A percentile compares a stretch with the other conserved stretches of the same genome.
Evolutionary conservation across 2,329 filamentous ascomycete species (phyloP).

Genomic region (Fusarium begoniae): DNA sequence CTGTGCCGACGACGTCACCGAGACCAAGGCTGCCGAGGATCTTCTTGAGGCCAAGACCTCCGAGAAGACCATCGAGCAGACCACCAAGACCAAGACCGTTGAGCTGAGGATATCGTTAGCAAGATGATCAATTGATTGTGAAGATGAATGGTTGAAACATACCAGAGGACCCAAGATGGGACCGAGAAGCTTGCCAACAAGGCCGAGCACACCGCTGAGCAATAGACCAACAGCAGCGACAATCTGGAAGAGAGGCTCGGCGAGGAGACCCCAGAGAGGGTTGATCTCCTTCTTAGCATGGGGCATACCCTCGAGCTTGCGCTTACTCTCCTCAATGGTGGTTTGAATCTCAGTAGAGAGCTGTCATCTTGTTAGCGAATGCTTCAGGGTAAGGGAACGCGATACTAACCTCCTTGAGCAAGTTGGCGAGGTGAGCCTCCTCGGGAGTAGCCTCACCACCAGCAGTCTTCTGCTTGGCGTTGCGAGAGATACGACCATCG

Average conservation of each 20-base stretch:
- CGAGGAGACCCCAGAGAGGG: constrained; percentile 84
- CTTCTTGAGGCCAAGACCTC: constrained; percentile 79
- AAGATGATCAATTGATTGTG: not conserved
- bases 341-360: constrained; percentile 82
- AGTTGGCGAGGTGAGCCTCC: constrained; percentile 84
- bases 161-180: constrained; percentile 29
- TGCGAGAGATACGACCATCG: constrained; percentile 83
- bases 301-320: constrained; percentile 89
- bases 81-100: constrained; percentile 85
- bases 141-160: not conserved
- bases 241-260: constrained; percentile 91
- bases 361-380: constrained; percentile 44
- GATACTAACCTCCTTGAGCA: constrained; percentile 75
- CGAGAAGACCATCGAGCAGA: constrained; percentile 80
- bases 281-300: constrained; percentile 95
- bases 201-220: constrained; percentile 81
- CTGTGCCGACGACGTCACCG: constrained; percentile 53
- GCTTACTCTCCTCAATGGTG: constrained; percentile 88
- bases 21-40: constrained; percentile 79
- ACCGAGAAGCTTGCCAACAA: constrained; percentile 78
- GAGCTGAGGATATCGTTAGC: constrained; percentile 54
- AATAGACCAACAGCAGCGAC: constrained; percentile 87
- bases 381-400: not conserved
- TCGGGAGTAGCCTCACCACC: constrained; percentile 74
- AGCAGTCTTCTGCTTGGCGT: constrained; percentile 83